phyloP scores from a whole-genome alignment of 2,329 filamentous ascomycete species.

The Trichoderma sp. region DNA sequence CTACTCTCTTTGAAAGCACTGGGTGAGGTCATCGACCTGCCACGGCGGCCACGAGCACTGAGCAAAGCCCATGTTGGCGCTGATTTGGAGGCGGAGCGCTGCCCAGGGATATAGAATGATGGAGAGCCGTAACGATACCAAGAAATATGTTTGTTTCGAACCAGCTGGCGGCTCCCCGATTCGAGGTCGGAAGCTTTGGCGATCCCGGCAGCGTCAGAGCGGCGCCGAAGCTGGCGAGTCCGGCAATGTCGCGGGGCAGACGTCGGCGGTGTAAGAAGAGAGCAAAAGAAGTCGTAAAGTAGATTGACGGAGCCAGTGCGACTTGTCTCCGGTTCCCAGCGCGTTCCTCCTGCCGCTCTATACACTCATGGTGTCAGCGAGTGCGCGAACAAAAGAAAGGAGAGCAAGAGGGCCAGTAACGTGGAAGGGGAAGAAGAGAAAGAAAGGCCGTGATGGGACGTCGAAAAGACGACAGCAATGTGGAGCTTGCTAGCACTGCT shows the following conservation, averaged over 20 bases:
- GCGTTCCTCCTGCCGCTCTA: conserved; percentile 21
- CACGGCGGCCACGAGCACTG: conserved; percentile 61
- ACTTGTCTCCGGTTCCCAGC: conserved; percentile 24
- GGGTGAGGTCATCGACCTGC: conserved; percentile 64
- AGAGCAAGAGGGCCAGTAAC: conserved; percentile 28
- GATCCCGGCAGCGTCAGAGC: not conserved
- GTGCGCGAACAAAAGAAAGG: conserved; percentile 3
- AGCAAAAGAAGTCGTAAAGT: not conserved
- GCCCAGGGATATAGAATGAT: not conserved
- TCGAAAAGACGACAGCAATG: not conserved
- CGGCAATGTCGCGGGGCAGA: not conserved
- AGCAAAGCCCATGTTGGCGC: conserved; percentile 45
- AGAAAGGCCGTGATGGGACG: conserved; percentile 21
- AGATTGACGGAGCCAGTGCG: conserved; percentile 2
- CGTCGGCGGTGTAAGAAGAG: not conserved
- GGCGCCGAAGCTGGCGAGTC: not conserved
- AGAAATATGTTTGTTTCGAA: not conserved
- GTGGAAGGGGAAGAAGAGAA: conserved; percentile 16
- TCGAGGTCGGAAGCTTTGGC: not conserved
- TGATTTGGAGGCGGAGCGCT: not conserved
- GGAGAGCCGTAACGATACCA: not conserved
- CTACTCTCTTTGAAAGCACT: conserved; percentile 68
- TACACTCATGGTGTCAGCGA: conserved; percentile 23
- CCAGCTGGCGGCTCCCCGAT: not conserved
- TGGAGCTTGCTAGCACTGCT: conserved; percentile 4